phyloP scores from a whole-genome alignment of 768 basidiomycete genomes.

The Daedalea quercina region DNA sequence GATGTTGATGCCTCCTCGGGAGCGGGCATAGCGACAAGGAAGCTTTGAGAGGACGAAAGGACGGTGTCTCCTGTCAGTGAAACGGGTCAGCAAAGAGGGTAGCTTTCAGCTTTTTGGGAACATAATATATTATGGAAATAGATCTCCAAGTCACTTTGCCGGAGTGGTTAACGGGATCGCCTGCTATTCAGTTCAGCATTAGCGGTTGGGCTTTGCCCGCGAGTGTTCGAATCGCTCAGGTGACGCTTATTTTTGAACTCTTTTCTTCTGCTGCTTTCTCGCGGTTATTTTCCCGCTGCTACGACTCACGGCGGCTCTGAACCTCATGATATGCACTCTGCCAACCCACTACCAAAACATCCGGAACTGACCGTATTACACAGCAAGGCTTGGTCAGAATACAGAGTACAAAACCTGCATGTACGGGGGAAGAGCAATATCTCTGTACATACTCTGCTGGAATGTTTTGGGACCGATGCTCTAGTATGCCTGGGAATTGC shows the following conservation, averaged over 20 bases:
- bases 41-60: not conserved
- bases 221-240: slow-evolving; percentile 59
- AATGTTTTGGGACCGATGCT: slow-evolving; percentile 26
- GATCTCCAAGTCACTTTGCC: slow-evolving; percentile 66
- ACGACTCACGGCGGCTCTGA: too few relatives aligned
- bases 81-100: too few relatives aligned
- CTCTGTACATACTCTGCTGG: slow-evolving; percentile 26
- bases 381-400: slow-evolving; percentile 47
- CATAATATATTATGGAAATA: not conserved
- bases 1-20: slow-evolving; percentile 53
- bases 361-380: slow-evolving; percentile 49
- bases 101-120: too few relatives aligned
- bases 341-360: slow-evolving; percentile 30
- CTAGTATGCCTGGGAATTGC: slow-evolving; percentile 19
- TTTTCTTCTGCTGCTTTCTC: too few relatives aligned
- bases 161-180: slow-evolving; percentile 79
- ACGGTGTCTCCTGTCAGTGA: too few relatives aligned
- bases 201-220: slow-evolving; percentile 59
- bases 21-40: slow-evolving; percentile 40
- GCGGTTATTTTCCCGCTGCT: too few relatives aligned
- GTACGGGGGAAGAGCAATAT: slow-evolving; percentile 31
- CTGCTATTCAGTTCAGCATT: slow-evolving; percentile 29
- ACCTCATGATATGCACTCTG: slow-evolving; percentile 28
- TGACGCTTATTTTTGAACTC: slow-evolving; percentile 41
- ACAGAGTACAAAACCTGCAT: slow-evolving; percentile 50